Evolutionary conservation across 345 rosid species (phyloP), one percentile per base, ranked within the genome.

Genomic region (Salix brachista): DNA sequence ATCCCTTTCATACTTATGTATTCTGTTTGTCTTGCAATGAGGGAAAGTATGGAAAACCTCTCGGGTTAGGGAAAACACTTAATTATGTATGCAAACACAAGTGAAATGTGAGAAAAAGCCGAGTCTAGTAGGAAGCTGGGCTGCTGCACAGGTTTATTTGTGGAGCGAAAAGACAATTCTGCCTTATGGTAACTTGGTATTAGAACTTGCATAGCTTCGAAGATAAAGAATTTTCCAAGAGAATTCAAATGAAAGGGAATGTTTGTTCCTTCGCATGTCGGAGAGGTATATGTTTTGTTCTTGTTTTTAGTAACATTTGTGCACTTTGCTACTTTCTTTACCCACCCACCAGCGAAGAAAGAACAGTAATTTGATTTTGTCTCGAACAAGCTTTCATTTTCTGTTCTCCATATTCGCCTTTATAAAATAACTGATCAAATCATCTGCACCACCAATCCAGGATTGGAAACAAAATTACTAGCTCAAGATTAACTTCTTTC

Each of bases 331-430:
- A 36, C 69, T 56, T 80, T 75, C 85, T 79, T 83, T 81, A 37
- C 85, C 73, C 72, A 21, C 65, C 67, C 34, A 64, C 56, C 81
- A 83, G 85, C 85, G 44, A 54, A 79, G 48, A 80, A 76, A 79
- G 75, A 67, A 81, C 79, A 73, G 86, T 82, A 80, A 83, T 61
- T 60, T 26, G 14, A 4, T n/a, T 28, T 11, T 36, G 37, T 18
- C 17, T 21, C 41, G n/a, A 72, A 9, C 30, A 14, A 58, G 34
- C 67, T 37, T 72, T 6, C 17, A 26, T 67, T 5, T 7, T 54
- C 7, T 7, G 21, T 10, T 41, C 46, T 54, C 25, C 21, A 19
- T 21, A 19, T 54, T 19, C 60, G 8, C 12, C 60, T 54, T 54
- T 54, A 54, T 54, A 23, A 21, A 54, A 19, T 54, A 54, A 18